Evolutionary conservation across 2,329 filamentous ascomycete species (phyloP), one percentile per base, ranked within the genome.

Genomic region (Aspergillus hiratsukae): DNA sequence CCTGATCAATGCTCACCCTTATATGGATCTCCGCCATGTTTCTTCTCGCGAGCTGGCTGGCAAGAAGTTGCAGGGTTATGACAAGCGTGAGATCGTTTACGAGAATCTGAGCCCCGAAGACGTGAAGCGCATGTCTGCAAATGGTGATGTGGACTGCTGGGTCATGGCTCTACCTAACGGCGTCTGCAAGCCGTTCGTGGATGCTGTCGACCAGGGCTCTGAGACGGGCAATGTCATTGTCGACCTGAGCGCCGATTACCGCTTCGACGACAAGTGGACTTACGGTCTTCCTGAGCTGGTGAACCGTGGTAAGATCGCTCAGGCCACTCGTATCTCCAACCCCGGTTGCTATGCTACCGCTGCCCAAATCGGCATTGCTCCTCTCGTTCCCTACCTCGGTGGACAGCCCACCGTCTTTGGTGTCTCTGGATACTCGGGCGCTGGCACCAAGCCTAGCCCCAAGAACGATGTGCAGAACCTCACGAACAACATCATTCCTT

Each of bases 91-190:
- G 59, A 90, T 99, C 64, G 90, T 86, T 61, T 99, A 99, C 75
- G 91, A 96, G 75, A 96, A 91, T 72, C 80, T 97, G 48, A 87
- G 84, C 55, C 84, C 91, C 6, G 93, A 97, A 63, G 93, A 97
- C 64, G 87, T 96, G 11, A 85, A 86, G 61, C 83, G 86, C 56
- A 90, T 97, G 84, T 90, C 94, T 60, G 87, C 89, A 71, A 85
- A 87, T 31, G 89, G 89, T 52, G 85, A 92, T 67, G 87, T 97
- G 51, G 93, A 97, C 78, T 94, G 90, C 77, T 97, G 92, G 92
- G 90, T 97, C 48, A 94, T 97, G 90, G 94, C 94, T 37, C 85
- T 97, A 29, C 94, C 93, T 48, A 99, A 97, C 69, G 90, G 90
- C 59, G 91, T 96, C 51, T 97, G 91, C 84, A 89, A 91, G 77